phyloP scores from a whole-genome alignment of 2,329 filamentous ascomycete species.

The Periglandula ipomoeae region DNA sequence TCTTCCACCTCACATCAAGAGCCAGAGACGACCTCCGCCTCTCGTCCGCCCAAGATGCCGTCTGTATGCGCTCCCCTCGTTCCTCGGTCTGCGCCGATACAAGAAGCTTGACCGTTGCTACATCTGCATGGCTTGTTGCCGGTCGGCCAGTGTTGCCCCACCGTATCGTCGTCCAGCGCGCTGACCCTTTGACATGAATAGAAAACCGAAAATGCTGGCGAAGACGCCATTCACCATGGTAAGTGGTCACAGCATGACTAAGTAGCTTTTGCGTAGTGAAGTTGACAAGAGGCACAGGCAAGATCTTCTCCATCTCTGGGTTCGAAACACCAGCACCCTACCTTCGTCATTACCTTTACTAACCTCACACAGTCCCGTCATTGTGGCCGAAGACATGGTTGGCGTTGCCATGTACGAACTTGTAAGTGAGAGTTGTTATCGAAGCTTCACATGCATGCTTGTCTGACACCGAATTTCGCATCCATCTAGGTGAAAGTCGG shows the following conservation, averaged over 20 bases:
- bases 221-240: constrained; percentile 32
- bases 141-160: constrained; percentile 11
- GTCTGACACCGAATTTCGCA: neutral
- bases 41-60: constrained; percentile 40
- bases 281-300: constrained; percentile 34
- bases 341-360: constrained; percentile 10
- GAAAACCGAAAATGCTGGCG: constrained; percentile 26
- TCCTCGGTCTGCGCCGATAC: constrained; percentile 3
- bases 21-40: constrained; percentile 17
- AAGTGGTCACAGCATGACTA: constrained; percentile 14
- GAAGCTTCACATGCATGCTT: neutral
- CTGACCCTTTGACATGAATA: constrained; percentile 15
- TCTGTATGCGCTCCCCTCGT: constrained; percentile 34
- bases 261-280: neutral
- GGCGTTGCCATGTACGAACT: constrained; percentile 99
- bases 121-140: constrained; percentile 10
- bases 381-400: constrained; percentile 96
- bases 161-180: constrained; percentile 10
- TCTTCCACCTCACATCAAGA: constrained; percentile 17
- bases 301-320: constrained; percentile 56
- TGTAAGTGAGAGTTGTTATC: constrained; percentile 41
- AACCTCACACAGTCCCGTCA: constrained; percentile 59
- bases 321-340: constrained; percentile 23
- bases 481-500: constrained; percentile 70
- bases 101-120: constrained; percentile 6